phyloP scores from a whole-genome alignment of 2,329 filamentous ascomycete species.

The Alternaria hordeiaustralica region DNA sequence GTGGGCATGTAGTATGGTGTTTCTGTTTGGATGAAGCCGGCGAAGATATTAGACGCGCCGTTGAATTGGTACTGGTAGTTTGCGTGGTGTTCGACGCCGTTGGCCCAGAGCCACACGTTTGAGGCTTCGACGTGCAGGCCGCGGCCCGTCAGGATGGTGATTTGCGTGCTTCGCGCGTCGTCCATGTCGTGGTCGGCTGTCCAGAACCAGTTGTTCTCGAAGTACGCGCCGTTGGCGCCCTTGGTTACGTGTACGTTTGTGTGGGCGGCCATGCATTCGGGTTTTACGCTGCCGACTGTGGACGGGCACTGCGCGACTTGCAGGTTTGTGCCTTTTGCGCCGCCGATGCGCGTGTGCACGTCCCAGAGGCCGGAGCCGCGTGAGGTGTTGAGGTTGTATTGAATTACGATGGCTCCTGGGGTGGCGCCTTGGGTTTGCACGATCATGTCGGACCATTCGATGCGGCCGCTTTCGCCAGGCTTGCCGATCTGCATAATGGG shows the following conservation, averaged over 20 bases:
- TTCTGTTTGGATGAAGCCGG: constrained; percentile 86
- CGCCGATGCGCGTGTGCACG: constrained; percentile 84
- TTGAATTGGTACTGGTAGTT: constrained; percentile 84
- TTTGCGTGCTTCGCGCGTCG: constrained; percentile 70
- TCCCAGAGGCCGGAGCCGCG: constrained; percentile 76
- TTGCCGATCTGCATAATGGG: constrained; percentile 72
- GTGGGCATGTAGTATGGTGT: constrained; percentile 86
- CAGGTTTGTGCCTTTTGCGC: constrained; percentile 77
- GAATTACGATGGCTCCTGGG: constrained; percentile 72
- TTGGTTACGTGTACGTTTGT: constrained; percentile 58
- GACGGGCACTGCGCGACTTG: constrained; percentile 80
- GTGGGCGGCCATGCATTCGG: constrained; percentile 75
- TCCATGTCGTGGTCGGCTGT: constrained; percentile 92
- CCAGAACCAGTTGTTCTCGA: constrained; percentile 93
- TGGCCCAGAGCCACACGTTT: constrained; percentile 66
- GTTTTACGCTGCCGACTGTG: constrained; percentile 58
- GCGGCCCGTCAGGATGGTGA: constrained; percentile 85
- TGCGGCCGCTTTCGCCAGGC: constrained; percentile 67
- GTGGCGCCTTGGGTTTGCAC: constrained; percentile 73
- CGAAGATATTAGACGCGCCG: constrained; percentile 79
- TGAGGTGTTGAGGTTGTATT: constrained; percentile 69
- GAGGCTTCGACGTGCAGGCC: constrained; percentile 75
- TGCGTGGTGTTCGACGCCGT: constrained; percentile 66
- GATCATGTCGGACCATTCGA: constrained; percentile 78
- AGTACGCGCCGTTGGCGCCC: constrained; percentile 67